Conservation (phyloP, 306 rosid species). For the Abrus pulchellus region DNA sequence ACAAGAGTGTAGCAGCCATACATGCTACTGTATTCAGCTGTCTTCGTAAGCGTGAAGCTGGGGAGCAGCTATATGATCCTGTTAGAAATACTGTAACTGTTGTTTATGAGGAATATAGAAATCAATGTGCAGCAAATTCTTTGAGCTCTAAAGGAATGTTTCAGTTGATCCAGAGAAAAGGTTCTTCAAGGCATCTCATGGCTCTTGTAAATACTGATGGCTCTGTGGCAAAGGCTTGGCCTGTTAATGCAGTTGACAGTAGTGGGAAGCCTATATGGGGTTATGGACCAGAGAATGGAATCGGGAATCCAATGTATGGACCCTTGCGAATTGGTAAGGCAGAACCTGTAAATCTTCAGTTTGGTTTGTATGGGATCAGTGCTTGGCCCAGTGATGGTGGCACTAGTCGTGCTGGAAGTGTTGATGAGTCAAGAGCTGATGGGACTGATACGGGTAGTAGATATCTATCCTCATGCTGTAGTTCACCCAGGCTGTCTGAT, state of each 20-base stretch:
- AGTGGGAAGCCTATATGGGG: constrained; percentile 69
- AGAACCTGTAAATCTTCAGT: constrained; percentile 83
- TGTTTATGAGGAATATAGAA: constrained; percentile 85
- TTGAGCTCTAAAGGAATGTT: constrained; percentile 90
- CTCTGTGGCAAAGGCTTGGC: constrained; percentile 92
- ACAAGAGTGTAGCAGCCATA: constrained; percentile 90
- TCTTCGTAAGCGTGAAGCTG: constrained; percentile 82
- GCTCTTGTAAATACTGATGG: constrained; percentile 90
- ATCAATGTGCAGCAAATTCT: constrained; percentile 84
- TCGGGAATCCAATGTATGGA: constrained; percentile 60
- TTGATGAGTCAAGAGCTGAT: constrained; percentile 80
- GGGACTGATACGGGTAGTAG: constrained; percentile 76
- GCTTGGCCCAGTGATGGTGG: constrained; percentile 89
- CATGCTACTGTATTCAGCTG: constrained; percentile 91
- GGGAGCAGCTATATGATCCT: constrained; percentile 77
- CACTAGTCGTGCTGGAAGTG: constrained; percentile 79
- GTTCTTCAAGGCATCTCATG: constrained; percentile 83
- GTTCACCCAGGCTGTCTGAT: constrained; percentile 79
- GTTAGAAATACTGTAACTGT: constrained; percentile 66
- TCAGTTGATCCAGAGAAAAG: constrained; percentile 85
- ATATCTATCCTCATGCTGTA: constrained; percentile 77
- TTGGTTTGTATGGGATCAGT: constrained; percentile 85
- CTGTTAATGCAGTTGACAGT: constrained; percentile 72
- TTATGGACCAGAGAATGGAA: constrained; percentile 53
- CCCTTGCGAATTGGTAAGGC: constrained; percentile 64